Evolutionary conservation across 768 basidiomycete species (phyloP), one percentile per base, ranked within the genome.

Genomic region (Nidularia pulvinata): DNA sequence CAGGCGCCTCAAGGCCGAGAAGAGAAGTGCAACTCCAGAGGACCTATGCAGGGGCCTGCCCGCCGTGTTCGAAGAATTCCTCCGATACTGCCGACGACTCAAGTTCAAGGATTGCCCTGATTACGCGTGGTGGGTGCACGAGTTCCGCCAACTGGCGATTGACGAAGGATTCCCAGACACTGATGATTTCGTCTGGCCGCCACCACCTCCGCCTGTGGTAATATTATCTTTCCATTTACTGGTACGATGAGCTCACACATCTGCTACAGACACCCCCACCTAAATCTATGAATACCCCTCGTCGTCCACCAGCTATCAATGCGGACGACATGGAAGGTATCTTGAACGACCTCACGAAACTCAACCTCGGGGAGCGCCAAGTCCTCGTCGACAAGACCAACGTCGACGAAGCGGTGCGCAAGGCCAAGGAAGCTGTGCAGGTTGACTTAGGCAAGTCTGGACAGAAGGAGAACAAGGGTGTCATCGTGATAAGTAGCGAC

Each of bases 171-270:
- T 81, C 57, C 74, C 74, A 2, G 71, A 76, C 19, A 74, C 75
- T 50, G 82, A 88, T 30, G 79, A 74, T 30, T 88, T 92, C 59
- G 72, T 89, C 39, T 92, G 89, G n/a, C n/a, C n/a, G 89, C 89
- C 89, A 3, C 84, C 88, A 9, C 80, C 78, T n/a, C 68, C 65
- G 46, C 68, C 70, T 32, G 61, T 58, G 43, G 70, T 69, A 50
- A 50, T 63, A 45, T 37, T 50, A 46, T 10, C 9, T 25, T 22
- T 45, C 36, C 30, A 19, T 50, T 10, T 63, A 10, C 56, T 48
- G 30, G 25, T 11, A 49, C 52, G 13, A 46, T 56, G 51, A 49
- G 36, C 9, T 7, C 22, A 13, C 30, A 43, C 33, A 36, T 42
- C 30, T n/a, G n/a, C 14, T 16, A 42, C 25, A 57, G 45, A 25